These are phyloP conservation scores for Trypanosoma rangeli DNA, from an alignment of 208 protist species.

Conservation along the genomic window DNA sequence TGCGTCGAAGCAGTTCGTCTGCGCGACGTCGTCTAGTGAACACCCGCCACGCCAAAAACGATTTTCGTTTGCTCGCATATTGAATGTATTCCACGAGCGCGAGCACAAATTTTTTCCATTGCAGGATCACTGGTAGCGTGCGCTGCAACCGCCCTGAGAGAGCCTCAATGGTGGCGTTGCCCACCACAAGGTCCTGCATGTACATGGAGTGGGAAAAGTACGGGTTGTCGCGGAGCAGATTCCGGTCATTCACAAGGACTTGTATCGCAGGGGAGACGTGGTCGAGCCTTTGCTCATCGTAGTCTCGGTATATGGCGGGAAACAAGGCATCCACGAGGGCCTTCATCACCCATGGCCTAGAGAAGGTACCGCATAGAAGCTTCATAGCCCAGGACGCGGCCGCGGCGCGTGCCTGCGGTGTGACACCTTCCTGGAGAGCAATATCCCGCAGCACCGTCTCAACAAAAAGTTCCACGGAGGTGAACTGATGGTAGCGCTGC, in stretches of 20 bases:
- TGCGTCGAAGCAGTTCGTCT: slow-evolving; percentile 39
- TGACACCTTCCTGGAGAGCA: slow-evolving; percentile 27
- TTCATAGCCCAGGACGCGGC: slow-evolving; percentile 75
- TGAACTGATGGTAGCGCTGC: slow-evolving; percentile 46
- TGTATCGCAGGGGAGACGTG: slow-evolving; percentile 54
- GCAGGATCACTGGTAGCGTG: slow-evolving; percentile 44
- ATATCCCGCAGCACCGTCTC: slow-evolving; percentile 75
- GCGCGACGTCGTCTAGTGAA: slow-evolving; percentile 36
- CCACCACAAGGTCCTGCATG: slow-evolving; percentile 57
- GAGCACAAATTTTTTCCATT: slow-evolving; percentile 40
- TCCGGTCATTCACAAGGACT: slow-evolving; percentile 45
- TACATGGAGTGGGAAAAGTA: slow-evolving; percentile 86
- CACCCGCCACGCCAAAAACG: slow-evolving; percentile 65
- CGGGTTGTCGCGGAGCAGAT: slow-evolving; percentile 62
- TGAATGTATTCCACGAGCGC: slow-evolving; percentile 35
- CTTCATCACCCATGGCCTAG: slow-evolving; percentile 33
- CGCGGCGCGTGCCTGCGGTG: slow-evolving; percentile 41
- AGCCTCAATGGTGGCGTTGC: slow-evolving; percentile 31
- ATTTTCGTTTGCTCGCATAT: slow-evolving; percentile 14
- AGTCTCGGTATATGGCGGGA: slow-evolving; percentile 78
- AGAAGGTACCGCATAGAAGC: slow-evolving; percentile 42
- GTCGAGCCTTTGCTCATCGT: slow-evolving; percentile 37
- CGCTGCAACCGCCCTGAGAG: slow-evolving; percentile 40
- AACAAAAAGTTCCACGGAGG: slow-evolving; percentile 76
- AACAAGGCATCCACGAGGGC: slow-evolving; percentile 53